Conservation (phyloP, 805 yeast genomes). For the Barnettozyma salicaria region DNA sequence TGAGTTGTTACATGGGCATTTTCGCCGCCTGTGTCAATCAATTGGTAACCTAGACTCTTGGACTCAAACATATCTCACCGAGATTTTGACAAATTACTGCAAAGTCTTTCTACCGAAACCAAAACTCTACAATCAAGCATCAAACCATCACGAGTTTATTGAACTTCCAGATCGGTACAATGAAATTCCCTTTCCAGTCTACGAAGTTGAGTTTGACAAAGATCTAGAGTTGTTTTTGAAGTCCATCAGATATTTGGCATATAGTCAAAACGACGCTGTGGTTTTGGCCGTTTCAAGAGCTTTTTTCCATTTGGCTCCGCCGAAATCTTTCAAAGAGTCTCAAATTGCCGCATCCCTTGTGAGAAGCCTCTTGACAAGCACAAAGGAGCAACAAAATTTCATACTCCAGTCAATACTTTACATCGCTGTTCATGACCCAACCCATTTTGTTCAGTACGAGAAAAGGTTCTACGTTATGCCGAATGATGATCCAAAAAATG, state of each 20-base stretch:
- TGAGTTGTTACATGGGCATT: constrained; percentile 67
- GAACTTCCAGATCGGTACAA: constrained; percentile 40
- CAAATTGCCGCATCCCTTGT: constrained; percentile 47
- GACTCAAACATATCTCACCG: constrained; percentile 55
- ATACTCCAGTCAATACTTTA: constrained; percentile 44
- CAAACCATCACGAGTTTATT: constrained; percentile 24
- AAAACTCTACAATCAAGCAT: constrained; percentile 30
- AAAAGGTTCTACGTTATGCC: constrained; percentile 53
- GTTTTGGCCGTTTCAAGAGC: constrained; percentile 55
- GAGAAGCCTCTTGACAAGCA: constrained; percentile 32
- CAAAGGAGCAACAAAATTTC: constrained; percentile 30
- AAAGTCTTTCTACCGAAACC: constrained; percentile 57
- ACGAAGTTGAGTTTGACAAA: constrained; percentile 40
- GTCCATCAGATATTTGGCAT: constrained; percentile 40
- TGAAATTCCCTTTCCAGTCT: constrained; percentile 32
- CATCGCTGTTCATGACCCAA: constrained; percentile 33
- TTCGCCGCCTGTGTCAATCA: constrained; percentile 47
- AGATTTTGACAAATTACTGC: constrained; percentile 60
- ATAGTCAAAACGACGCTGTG: constrained; percentile 52
- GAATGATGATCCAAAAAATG: constrained; percentile 38
- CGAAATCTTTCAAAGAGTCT: constrained; percentile 41
- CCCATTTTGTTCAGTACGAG: constrained; percentile 32
- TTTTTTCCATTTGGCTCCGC: constrained; percentile 51
- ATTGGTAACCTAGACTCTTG: constrained; percentile 60
- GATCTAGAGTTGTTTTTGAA: constrained; percentile 55